phyloP scores from a whole-genome alignment of 2,329 filamentous ascomycete genomes.

The Colletotrichum sp. region DNA sequence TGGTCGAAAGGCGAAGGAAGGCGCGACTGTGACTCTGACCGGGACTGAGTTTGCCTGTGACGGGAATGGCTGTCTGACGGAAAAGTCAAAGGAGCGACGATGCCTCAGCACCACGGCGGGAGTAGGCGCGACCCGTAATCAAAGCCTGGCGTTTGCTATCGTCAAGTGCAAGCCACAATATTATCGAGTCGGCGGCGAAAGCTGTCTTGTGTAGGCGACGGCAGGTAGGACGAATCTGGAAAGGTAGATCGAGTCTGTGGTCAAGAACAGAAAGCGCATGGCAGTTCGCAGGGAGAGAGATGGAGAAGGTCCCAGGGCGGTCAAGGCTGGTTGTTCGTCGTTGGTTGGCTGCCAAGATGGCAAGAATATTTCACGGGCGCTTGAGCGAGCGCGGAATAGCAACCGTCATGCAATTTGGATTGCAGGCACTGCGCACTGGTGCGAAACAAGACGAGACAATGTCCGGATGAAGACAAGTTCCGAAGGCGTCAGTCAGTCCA shows the following conservation, averaged over 20 bases:
- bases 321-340: background rate
- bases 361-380: conserved; percentile 15
- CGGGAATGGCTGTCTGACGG: background rate
- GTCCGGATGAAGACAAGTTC: background rate
- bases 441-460: background rate
- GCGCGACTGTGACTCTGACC: background rate
- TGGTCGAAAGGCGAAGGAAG: background rate
- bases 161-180: background rate
- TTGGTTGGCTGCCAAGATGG: conserved; percentile 2
- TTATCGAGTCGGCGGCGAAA: background rate
- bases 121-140: background rate
- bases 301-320: background rate
- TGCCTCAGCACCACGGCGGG: background rate
- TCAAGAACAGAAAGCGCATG: conserved; percentile 6
- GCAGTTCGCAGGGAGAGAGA: conserved; percentile 1
- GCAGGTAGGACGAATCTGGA: background rate
- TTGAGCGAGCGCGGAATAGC: background rate
- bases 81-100: background rate
- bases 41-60: background rate
- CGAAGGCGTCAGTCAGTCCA: background rate
- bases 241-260: background rate
- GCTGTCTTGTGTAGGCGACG: background rate
- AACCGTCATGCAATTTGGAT: conserved; percentile 7
- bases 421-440: background rate
- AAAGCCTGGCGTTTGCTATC: background rate